Conservation (phyloP, 23 red algal species). For the Pyropia yezoensis region DNA sequence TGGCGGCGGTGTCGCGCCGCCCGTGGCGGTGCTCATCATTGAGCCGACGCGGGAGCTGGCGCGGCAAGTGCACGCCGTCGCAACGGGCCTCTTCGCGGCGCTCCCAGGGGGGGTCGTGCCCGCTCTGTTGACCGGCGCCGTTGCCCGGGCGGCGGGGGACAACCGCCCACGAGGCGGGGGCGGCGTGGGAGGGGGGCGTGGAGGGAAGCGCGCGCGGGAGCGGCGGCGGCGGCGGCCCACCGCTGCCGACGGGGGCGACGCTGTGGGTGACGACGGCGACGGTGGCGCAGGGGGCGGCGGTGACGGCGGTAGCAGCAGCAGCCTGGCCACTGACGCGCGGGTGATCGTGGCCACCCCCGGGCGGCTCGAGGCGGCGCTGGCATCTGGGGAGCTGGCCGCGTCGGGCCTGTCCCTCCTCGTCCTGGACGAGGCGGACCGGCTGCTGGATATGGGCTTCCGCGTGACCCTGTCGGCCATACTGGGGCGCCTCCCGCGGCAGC, state of each 20-base stretch:
- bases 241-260: background rate
- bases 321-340: conserved; percentile 17
- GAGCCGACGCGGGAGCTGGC: conserved; percentile 89
- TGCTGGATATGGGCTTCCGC: conserved; percentile 82
- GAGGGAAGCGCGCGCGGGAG: too few relatives aligned
- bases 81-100: conserved; percentile 34
- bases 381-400: conserved; percentile 11
- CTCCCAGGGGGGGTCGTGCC: conserved; percentile 29
- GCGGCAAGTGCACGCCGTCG: conserved; percentile 63
- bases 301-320: background rate
- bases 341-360: conserved; percentile 81
- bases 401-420: conserved; percentile 60
- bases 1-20: background rate
- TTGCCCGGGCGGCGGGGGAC: background rate
- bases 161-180: too few relatives aligned
- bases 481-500: conserved; percentile 34
- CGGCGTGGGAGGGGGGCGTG: too few relatives aligned
- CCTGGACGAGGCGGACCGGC: conserved; percentile 83
- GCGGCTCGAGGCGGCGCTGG: conserved; percentile 50
- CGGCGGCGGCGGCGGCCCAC: too few relatives aligned
- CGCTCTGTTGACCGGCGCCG: conserved; percentile 44
- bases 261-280: background rate
- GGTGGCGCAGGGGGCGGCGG: background rate
- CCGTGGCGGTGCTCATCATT: conserved; percentile 46
- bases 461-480: conserved; percentile 69